These are phyloP conservation scores for Davidsoniella australis DNA, from an alignment of 2,329 filamentous ascomycete species.

Conservation along the genomic window DNA sequence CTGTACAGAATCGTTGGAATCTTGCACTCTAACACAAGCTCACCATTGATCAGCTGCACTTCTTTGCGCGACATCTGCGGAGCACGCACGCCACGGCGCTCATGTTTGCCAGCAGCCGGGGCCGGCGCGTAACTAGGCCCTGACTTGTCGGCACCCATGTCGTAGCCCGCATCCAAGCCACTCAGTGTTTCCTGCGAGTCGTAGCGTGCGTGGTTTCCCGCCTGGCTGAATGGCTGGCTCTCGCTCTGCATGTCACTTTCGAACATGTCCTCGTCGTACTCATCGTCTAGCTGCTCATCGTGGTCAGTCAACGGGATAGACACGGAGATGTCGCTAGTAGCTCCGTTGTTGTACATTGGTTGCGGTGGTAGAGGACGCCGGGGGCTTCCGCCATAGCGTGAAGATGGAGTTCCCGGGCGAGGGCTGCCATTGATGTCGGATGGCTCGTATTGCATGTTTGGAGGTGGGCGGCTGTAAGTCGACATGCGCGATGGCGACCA, in stretches of 20 bases:
- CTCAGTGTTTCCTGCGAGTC: constrained; percentile 40
- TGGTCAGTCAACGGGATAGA: constrained; percentile 43
- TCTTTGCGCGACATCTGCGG: constrained; percentile 87
- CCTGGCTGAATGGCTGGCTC: constrained; percentile 5
- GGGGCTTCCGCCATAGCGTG: constrained; percentile 64
- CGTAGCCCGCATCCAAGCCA: constrained; percentile 22
- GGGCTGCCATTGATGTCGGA: constrained; percentile 79
- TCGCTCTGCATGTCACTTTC: constrained; percentile 30
- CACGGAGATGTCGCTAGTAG: constrained; percentile 40
- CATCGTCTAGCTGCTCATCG: constrained; percentile 14
- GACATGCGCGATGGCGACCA: constrained; percentile 38
- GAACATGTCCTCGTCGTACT: constrained; percentile 55
- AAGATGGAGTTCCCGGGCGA: constrained; percentile 77
- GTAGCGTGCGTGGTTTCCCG: constrained; percentile 31
- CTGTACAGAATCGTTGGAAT: constrained; percentile 97
- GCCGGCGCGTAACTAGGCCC: constrained; percentile 29
- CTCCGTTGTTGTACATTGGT: constrained; percentile 51
- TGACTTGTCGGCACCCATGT: constrained; percentile 18
- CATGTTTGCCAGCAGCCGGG: constrained; percentile 58
- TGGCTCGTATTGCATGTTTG: constrained; percentile 64
- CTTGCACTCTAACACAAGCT: constrained; percentile 95
- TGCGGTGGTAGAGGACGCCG: constrained; percentile 75
- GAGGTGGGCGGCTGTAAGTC: constrained; percentile 56
- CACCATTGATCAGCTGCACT: constrained; percentile 90
- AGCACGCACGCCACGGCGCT: constrained; percentile 68